Percentiles rank a stretch among this genome's conserved stretches.
Conservation (phyloP, 345 rosid species). For the Citrus sinensis region DVS_A1.0 CM039162.1:26787001-26787500, state of each 20-base stretch:
- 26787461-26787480: not conserved
- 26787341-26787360: not conserved
- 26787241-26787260: not conserved
- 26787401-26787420: not conserved
- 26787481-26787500: not conserved
- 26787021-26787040: not conserved
- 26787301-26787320: conserved; percentile 6
- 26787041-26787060: not conserved
- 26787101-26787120: not conserved
- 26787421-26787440: conserved; percentile 7
- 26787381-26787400: conserved; percentile 11
- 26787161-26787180: conserved; percentile 12
- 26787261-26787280: not conserved
- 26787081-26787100: not conserved
- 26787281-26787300: not conserved
- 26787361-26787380: conserved; percentile 14
- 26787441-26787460: not conserved
- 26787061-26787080: not conserved
- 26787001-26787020: not conserved
- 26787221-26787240: not conserved
- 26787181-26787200: not conserved
- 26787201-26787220: not conserved
- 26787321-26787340: not conserved
- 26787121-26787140: no score
- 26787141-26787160: not conserved